phyloP scores from a whole-genome alignment of 1,139 yeast species.

The Pichia sp. region DNA sequence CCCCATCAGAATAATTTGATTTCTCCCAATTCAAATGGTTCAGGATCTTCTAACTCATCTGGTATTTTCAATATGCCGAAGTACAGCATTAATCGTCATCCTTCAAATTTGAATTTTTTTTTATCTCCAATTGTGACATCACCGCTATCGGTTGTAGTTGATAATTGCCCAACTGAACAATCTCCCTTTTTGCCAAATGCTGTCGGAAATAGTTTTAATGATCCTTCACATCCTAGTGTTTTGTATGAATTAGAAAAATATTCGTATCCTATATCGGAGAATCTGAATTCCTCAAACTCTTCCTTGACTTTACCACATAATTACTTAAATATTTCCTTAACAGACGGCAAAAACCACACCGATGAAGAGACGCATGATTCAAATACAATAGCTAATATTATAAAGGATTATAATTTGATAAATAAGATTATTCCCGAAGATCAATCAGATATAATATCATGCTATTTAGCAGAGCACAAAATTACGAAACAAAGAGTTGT shows the following conservation, averaged over 20 bases:
- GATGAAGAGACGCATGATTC: background rate
- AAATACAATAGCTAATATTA: background rate
- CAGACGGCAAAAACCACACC: background rate
- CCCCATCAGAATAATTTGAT: background rate
- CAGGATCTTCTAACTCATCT: background rate
- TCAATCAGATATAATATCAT: constrained; percentile 10
- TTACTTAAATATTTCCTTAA: constrained; percentile 8
- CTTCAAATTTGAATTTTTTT: constrained; percentile 3
- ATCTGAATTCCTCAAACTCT: background rate
- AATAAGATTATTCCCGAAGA: constrained; percentile 4
- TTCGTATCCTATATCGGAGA: background rate
- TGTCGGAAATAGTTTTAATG: too few relatives aligned
- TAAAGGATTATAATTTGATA: constrained; percentile 4
- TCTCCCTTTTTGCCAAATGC: too few relatives aligned
- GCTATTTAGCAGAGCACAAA: constrained; percentile 13
- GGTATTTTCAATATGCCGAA: constrained; percentile 2
- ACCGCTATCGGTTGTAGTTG: background rate
- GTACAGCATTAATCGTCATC: background rate
- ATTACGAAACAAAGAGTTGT: constrained; percentile 9
- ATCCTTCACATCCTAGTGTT: constrained; percentile 3
- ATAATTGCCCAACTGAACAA: background rate
- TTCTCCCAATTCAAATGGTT: background rate
- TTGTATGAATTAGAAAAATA: constrained; percentile 9
- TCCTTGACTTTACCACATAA: constrained; percentile 6
- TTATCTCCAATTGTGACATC: constrained; percentile 10